These are phyloP conservation scores for Aschersonia sp. DNA, from an alignment of 2,329 filamentous ascomycete genomes.

Conservation along the genomic window DNA sequence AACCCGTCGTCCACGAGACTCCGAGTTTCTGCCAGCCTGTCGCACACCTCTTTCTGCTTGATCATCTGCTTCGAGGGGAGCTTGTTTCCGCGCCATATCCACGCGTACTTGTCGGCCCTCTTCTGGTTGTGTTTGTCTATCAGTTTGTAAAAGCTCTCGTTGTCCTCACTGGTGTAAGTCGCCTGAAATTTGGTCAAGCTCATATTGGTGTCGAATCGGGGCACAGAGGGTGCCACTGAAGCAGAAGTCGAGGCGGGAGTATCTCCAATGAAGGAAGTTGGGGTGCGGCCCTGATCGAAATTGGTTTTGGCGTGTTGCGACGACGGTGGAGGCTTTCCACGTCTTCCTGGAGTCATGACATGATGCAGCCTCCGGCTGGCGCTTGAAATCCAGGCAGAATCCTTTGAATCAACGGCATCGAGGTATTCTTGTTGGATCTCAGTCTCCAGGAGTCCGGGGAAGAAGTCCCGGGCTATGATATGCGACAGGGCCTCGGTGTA, in stretches of 20 bases:
- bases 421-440: conserved; percentile 86
- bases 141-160: conserved; percentile 88
- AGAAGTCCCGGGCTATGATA: conserved; percentile 94
- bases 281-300: conserved; percentile 35
- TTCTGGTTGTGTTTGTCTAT: conserved; percentile 84
- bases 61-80: conserved; percentile 68
- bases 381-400: conserved; percentile 73
- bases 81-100: conserved; percentile 82
- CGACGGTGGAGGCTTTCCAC: conserved; percentile 9
- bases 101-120: conserved; percentile 69
- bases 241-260: conserved; percentile 51
- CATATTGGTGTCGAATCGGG: conserved; percentile 57
- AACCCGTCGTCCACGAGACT: conserved; percentile 42
- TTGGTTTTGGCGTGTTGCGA: conserved; percentile 6
- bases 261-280: conserved; percentile 52
- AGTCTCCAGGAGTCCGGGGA: conserved; percentile 75
- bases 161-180: conserved; percentile 94
- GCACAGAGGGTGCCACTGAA: conserved; percentile 21
- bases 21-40: conserved; percentile 29
- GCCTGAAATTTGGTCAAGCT: conserved; percentile 76
- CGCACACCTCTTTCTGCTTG: conserved; percentile 47
- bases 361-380: conserved; percentile 58
- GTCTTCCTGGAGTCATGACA: conserved; percentile 66
- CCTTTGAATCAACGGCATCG: conserved; percentile 74
- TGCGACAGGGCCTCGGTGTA: conserved; percentile 84